phyloP scores from a whole-genome alignment of 1,284 basidiomycete species.

The Apiotrichum akiyoshidainum region DNA sequence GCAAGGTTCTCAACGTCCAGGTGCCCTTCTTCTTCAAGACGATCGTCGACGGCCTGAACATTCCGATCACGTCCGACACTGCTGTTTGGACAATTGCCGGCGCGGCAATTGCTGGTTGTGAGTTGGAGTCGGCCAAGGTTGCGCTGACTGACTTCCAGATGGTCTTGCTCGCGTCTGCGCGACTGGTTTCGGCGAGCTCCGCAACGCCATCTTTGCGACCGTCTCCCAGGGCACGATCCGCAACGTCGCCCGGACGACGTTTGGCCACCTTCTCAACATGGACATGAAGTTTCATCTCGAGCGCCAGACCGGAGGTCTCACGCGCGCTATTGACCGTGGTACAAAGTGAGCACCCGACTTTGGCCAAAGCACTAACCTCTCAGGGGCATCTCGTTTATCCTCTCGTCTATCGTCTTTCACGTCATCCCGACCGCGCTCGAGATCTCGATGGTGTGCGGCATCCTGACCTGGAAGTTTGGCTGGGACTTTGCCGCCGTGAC shows the following conservation, averaged over 20 bases:
- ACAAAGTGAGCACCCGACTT: conserved; percentile 69
- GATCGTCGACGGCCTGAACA: conserved; percentile 83
- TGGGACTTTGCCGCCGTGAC: conserved; percentile 95
- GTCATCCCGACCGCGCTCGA: conserved; percentile 94
- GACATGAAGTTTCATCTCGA: conserved; percentile 91
- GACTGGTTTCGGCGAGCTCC: conserved; percentile 81
- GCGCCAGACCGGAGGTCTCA: conserved; percentile 91
- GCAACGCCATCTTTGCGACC: conserved; percentile 95
- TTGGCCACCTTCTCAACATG: conserved; percentile 84
- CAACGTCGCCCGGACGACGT: conserved; percentile 88
- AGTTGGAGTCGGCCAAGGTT: conserved; percentile 45
- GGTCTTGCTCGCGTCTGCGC: conserved; percentile 86
- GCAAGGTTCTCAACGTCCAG: conserved; percentile 96
- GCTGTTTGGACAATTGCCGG: conserved; percentile 91
- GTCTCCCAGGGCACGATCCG: conserved; percentile 93
- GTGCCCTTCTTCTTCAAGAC: conserved; percentile 93
- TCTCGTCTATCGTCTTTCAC: conserved; percentile 91
- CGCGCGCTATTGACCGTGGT: conserved; percentile 92
- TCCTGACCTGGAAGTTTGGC: conserved; percentile 96
- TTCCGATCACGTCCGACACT: conserved; percentile 70
- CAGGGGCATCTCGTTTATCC: conserved; percentile 92
- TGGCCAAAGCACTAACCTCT: not conserved
- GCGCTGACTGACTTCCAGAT: conserved; percentile 56
- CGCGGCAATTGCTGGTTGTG: conserved; percentile 84
- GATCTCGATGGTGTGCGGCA: conserved; percentile 95